These are phyloP conservation scores for Trichoderma sp. DNA, from an alignment of 2,329 filamentous ascomycete species.

Conservation along the genomic window DNA sequence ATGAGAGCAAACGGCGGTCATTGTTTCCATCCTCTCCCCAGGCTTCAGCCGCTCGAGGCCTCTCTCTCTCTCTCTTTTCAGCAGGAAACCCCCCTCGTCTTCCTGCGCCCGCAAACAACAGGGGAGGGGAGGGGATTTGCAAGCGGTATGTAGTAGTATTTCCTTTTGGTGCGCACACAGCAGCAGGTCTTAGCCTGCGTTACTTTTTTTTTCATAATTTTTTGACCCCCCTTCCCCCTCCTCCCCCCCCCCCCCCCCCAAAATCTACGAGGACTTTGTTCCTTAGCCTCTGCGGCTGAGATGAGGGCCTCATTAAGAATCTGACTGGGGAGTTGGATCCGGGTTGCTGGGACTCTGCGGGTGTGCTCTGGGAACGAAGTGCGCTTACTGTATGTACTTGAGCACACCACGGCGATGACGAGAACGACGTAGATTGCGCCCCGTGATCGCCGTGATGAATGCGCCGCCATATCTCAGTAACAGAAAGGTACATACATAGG, in stretches of 20 bases:
- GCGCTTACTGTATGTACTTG: background rate
- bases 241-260: background rate
- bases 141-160: background rate
- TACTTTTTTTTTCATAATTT: background rate
- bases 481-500: background rate
- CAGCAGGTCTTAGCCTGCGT: background rate
- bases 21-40: background rate
- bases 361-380: background rate
- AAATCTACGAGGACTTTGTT: background rate
- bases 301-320: background rate
- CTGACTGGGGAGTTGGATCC: slow-evolving; percentile 5
- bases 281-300: slow-evolving; percentile 3
- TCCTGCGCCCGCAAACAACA: slow-evolving; percentile 9
- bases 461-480: background rate
- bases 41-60: background rate
- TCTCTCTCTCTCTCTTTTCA: too few species aligned
- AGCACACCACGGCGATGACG: background rate
- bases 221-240: background rate
- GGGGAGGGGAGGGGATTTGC: background rate
- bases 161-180: background rate
- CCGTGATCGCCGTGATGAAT: background rate
- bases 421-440: background rate
- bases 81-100: background rate
- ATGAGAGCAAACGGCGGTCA: background rate
- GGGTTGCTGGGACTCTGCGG: slow-evolving; percentile 11